A percentile compares a stretch with the other conserved stretches of the same genome.
Conservation (phyloP, 1,139 yeast genomes). For the Blastobotrys capitulatus region DNA sequence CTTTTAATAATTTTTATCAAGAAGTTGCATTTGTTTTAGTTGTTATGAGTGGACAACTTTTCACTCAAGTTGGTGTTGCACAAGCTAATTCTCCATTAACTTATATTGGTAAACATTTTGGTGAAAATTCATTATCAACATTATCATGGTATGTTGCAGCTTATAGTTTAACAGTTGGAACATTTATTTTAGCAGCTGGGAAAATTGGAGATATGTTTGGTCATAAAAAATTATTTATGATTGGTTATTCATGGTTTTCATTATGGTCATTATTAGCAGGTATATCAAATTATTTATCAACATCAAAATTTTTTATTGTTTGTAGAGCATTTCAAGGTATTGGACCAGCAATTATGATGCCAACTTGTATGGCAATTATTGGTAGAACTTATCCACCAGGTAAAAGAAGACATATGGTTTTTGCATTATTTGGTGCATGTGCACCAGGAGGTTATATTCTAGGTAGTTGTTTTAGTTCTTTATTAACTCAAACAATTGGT, state of each 20-base stretch:
- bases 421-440: slow-evolving; percentile 51
- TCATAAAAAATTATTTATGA: slow-evolving; percentile 43
- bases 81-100: slow-evolving; percentile 42
- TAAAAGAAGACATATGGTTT: slow-evolving; percentile 37
- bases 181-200: slow-evolving; percentile 57
- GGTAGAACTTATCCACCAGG: slow-evolving; percentile 49
- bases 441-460: slow-evolving; percentile 55
- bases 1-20: slow-evolving; percentile 3
- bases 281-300: slow-evolving; percentile 40
- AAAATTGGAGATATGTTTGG: slow-evolving; percentile 62
- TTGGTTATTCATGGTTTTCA: slow-evolving; percentile 46
- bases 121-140: slow-evolving; percentile 38
- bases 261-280: slow-evolving; percentile 51
- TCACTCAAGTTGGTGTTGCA: slow-evolving; percentile 47
- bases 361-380: slow-evolving; percentile 52
- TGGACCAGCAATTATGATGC: slow-evolving; percentile 53
- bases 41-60: slow-evolving; percentile 41
- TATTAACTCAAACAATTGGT: slow-evolving; percentile 40
- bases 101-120: slow-evolving; percentile 38
- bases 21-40: slow-evolving; percentile 31
- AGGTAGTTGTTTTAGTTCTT: slow-evolving; percentile 45
- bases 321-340: slow-evolving; percentile 57
- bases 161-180: slow-evolving; percentile 54
- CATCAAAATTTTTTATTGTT: slow-evolving; percentile 43
- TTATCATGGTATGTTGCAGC: slow-evolving; percentile 58